Evolutionary conservation across 345 rosid species (phyloP).

Genomic region (Syzygium jambos): DNA sequence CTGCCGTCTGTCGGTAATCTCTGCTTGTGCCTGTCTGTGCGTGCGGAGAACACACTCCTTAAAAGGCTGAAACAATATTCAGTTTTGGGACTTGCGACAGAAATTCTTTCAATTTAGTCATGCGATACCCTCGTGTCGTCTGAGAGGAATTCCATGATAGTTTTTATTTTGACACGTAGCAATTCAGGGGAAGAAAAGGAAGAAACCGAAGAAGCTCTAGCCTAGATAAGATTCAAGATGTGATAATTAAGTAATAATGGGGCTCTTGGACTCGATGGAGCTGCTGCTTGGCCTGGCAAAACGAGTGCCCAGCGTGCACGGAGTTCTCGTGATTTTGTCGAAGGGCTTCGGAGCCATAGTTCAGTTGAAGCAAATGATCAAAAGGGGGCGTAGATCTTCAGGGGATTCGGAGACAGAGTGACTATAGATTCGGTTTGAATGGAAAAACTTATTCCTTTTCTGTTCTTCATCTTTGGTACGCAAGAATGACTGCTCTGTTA

Average conservation of each 20-base stretch:
- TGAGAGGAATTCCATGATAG: too few species aligned
- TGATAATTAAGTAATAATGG: too few species aligned
- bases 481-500: neutral
- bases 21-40: conserved; percentile 3
- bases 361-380: neutral
- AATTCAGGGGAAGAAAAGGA: neutral
- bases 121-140: too few species aligned
- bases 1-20: conserved; percentile 25
- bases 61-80: too few species aligned
- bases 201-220: neutral
- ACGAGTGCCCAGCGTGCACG: neutral
- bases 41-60: too few species aligned
- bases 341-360: neutral
- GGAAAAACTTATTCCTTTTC: neutral
- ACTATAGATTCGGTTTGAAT: neutral
- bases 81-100: too few species aligned
- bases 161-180: neutral
- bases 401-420: too few species aligned
- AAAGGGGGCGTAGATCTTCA: neutral
- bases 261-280: too few species aligned
- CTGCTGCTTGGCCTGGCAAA: neutral
- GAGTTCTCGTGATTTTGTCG: neutral
- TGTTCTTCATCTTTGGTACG: too few species aligned
- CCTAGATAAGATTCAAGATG: neutral
- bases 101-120: too few species aligned